phyloP scores from a whole-genome alignment of 306 rosid species.

The Notholithocarpus densiflorus region DNA sequence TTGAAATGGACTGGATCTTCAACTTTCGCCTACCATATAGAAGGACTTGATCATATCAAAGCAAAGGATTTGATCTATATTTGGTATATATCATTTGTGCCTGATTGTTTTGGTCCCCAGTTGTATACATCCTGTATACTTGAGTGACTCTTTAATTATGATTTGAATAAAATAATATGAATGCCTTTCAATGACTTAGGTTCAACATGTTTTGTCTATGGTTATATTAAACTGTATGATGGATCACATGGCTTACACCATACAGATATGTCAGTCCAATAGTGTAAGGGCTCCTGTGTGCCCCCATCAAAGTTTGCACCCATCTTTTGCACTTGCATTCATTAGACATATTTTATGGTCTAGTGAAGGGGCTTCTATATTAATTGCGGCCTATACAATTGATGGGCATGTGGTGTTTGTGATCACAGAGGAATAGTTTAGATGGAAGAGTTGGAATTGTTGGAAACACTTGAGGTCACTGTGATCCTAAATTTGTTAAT shows the following conservation, averaged over 20 bases:
- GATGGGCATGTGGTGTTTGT: background rate
- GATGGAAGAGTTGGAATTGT: background rate
- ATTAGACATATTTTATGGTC: background rate
- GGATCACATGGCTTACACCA: background rate
- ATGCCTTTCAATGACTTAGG: background rate
- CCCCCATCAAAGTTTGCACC: background rate
- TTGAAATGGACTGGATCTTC: background rate
- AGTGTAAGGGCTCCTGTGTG: background rate
- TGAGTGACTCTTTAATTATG: no score
- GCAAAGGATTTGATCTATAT: background rate
- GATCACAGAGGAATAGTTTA: background rate
- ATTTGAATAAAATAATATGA: background rate
- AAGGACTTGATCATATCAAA: background rate
- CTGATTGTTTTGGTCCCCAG: no score
- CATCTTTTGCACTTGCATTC: background rate
- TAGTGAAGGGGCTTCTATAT: background rate
- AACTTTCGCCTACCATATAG: background rate
- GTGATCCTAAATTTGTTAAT: background rate
- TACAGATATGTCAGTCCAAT: background rate
- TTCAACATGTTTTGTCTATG: background rate
- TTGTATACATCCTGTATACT: no score
- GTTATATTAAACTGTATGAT: background rate
- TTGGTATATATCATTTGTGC: background rate
- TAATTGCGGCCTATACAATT: background rate
- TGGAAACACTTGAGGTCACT: background rate